phyloP scores from a whole-genome alignment of 805 yeast species.

The Metschnikowia lunata region DNA sequence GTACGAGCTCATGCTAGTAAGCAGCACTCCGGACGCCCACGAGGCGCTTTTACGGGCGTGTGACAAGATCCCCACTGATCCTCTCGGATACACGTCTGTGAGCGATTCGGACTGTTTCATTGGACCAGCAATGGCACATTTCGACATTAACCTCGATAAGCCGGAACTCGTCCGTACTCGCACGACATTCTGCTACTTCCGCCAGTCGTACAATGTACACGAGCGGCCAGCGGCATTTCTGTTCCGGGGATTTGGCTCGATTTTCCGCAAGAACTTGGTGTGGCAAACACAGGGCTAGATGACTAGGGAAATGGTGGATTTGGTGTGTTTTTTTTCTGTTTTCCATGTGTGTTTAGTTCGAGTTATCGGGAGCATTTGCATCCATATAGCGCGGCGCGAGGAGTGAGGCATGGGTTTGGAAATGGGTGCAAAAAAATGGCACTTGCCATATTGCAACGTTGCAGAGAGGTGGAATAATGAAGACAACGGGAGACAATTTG shows the following conservation, averaged over 20 bases:
- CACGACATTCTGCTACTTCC: conserved; percentile 7
- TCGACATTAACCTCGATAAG: conserved; percentile 4
- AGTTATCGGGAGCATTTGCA: too few species aligned
- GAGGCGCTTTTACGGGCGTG: conserved; percentile 4
- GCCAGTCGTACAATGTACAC: background rate
- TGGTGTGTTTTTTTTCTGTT: background rate
- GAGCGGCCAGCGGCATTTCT: background rate
- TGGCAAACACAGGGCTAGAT: background rate
- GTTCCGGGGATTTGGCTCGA: background rate
- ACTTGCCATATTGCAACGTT: background rate
- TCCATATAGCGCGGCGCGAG: background rate
- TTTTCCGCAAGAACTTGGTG: conserved; percentile 2
- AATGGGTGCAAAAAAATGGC: background rate
- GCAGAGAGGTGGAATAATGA: too few species aligned
- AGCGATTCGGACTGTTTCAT: conserved; percentile 8
- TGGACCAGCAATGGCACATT: conserved; percentile 6
- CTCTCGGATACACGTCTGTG: background rate
- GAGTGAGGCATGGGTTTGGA: too few species aligned
- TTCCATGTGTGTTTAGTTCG: too few species aligned
- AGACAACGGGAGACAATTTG: too few species aligned
- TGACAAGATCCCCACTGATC: background rate
- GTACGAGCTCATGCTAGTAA: conserved; percentile 10
- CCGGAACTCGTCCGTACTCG: background rate
- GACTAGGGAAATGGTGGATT: too few species aligned
- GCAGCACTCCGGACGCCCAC: background rate